Evolutionary conservation across 805 yeast genomes (phyloP).

Genomic region (Metschnikowia amazonensis): DNA sequence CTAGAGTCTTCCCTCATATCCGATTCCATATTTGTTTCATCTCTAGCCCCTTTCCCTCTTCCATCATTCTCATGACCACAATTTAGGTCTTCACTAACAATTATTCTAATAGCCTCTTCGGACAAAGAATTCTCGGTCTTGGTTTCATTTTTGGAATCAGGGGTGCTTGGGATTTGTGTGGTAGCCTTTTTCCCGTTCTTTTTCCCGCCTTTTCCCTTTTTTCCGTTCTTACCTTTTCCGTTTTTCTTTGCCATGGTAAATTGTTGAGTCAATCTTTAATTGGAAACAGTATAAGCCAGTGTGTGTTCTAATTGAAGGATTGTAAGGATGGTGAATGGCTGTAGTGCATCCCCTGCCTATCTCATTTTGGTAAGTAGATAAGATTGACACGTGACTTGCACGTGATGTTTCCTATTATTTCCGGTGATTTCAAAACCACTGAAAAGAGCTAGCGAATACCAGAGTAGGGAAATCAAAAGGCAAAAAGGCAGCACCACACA

Average conservation of each 20-base stretch:
- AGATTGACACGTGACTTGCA: neutral
- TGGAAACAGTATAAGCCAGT: neutral
- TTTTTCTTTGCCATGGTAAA: neutral
- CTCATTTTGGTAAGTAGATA: neutral
- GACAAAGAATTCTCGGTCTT: neutral
- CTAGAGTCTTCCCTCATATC: no score
- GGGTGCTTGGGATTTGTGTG: neutral
- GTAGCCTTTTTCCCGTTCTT: neutral
- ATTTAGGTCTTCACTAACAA: neutral
- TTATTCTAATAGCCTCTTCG: neutral
- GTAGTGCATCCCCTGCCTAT: neutral
- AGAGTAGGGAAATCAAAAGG: no score
- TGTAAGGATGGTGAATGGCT: neutral
- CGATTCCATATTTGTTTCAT: no score
- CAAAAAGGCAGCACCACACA: no score
- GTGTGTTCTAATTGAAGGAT: no score
- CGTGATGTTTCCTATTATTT: neutral
- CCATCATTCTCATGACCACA: neutral
- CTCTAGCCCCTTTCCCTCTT: neutral
- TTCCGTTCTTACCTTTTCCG: neutral
- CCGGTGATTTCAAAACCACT: no score
- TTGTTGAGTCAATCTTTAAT: no score
- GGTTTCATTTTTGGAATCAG: neutral
- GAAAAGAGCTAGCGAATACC: no score
- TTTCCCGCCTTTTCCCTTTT: neutral